Base-by-base conservation (phyloP, 306 rosid genomes). In the Quercus wislizeni region DNA sequence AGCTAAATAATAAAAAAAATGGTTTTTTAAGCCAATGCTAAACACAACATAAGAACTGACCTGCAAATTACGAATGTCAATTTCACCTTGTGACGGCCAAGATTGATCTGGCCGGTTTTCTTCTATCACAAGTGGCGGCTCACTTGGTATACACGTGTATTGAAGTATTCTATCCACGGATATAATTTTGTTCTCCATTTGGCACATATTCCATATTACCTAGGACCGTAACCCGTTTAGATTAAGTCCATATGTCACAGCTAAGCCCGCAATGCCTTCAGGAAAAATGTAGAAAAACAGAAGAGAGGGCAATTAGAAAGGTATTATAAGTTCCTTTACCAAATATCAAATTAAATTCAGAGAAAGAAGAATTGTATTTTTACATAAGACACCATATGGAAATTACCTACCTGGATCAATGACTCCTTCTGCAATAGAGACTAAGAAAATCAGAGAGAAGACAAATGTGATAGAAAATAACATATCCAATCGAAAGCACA, bases 131-230 rank as follows among this genome's bases (percentile, higher is more conserved):
- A 92, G 85, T 35, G 94, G 97, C 78, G 97, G 94, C 83, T 94
- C 98, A 82, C 91, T 89, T 27, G 94, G 89, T 33, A 89, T 76
- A 15, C 70, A 70, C 55, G 94, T 83, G 82, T 94, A 92, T 62
- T 94, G 98, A 82, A 92, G 79, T 71, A 94, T 84, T 84, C 96
- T 89, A 83, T 94, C 98, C 6, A 92, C 97, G 3, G 97, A 92
- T 87, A 94, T 92, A 33, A 94, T 94, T 74, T 79, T 94, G 77
- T 86, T 92, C 88, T 94, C 94, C 90, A 88, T 49, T 21, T 72
- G 75, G 78, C 96, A 92, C 80, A 90, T 82, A 64, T 25, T 64
- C 91, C 88, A 78, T 74, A 90, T 84, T 25, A 89, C 18, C 64
- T 3, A 61, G 76, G 78, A 74, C 79, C 85, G 98, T 68, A 88